Conservation (phyloP, 2,329 filamentous ascomycete species). For the Daldinia sp. region DNA sequence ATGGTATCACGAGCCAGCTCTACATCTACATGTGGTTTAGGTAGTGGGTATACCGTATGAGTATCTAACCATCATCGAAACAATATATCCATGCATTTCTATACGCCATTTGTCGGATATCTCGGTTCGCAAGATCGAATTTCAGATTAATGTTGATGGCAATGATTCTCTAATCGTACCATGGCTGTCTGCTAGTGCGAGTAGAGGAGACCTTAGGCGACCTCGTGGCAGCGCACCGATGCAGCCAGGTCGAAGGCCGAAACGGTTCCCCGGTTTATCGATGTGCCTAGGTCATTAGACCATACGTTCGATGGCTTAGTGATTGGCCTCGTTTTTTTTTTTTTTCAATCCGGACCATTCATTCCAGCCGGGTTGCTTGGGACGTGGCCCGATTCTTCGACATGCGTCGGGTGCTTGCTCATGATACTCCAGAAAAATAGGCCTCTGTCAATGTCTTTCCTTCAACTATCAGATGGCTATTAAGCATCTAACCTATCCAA, state of each 20-base stretch:
- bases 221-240: constrained; percentile 40
- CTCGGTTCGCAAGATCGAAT: constrained; percentile 33
- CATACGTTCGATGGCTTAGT: constrained; percentile 22
- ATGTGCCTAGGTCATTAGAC: constrained; percentile 32
- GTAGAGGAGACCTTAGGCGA: constrained; percentile 35
- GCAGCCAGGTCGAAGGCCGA: constrained; percentile 40
- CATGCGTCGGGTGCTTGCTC: constrained; percentile 42
- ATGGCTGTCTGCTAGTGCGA: constrained; percentile 34
- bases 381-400: constrained; percentile 37
- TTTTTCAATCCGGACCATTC: constrained; percentile 25
- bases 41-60: constrained; percentile 2
- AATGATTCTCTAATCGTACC: constrained; percentile 30
- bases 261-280: constrained; percentile 30
- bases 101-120: constrained; percentile 29
- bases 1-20: constrained; percentile 29
- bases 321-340: constrained; percentile 17
- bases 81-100: constrained; percentile 1
- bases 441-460: constrained; percentile 13
- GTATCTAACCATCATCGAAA: not conserved
- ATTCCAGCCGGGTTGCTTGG: constrained; percentile 23
- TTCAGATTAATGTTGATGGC: constrained; percentile 26
- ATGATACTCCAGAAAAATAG: constrained; percentile 12
- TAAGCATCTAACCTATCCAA: constrained; percentile 25
- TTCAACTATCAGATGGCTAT: constrained; percentile 31
- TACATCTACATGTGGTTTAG: not conserved